Conservation (phyloP, 441 rosid species). For the Syzygium syzygioides region DNA sequence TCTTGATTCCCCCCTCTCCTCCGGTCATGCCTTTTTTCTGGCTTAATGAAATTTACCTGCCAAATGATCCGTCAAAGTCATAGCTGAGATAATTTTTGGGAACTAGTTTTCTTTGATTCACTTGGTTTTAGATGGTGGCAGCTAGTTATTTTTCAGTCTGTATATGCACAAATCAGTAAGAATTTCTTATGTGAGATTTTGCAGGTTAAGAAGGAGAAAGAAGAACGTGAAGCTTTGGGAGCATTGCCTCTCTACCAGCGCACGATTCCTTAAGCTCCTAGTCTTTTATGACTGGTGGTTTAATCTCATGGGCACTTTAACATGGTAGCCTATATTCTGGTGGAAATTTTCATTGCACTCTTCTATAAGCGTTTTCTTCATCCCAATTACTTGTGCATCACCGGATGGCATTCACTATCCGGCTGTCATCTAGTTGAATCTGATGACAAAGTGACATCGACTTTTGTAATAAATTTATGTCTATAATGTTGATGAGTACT, state of each 20-base stretch:
- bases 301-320: neutral
- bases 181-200: neutral
- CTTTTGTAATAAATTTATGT: neutral
- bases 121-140: neutral
- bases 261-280: conserved; percentile 8
- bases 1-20: neutral
- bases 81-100: neutral
- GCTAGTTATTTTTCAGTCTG: neutral
- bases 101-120: neutral
- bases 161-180: neutral
- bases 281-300: neutral
- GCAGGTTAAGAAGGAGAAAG: conserved; percentile 17
- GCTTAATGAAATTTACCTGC: neutral
- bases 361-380: neutral
- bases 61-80: neutral
- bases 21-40: neutral
- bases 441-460: neutral
- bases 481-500: neutral
- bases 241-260: conserved; percentile 20
- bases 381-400: neutral
- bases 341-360: neutral
- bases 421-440: neutral
- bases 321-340: neutral
- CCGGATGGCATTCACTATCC: neutral
- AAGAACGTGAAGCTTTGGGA: conserved; percentile 15